These are phyloP conservation scores for Coemansia sp. DNA, from an alignment of 192 early-diverging fungal species.

Conservation along the genomic window DNA sequence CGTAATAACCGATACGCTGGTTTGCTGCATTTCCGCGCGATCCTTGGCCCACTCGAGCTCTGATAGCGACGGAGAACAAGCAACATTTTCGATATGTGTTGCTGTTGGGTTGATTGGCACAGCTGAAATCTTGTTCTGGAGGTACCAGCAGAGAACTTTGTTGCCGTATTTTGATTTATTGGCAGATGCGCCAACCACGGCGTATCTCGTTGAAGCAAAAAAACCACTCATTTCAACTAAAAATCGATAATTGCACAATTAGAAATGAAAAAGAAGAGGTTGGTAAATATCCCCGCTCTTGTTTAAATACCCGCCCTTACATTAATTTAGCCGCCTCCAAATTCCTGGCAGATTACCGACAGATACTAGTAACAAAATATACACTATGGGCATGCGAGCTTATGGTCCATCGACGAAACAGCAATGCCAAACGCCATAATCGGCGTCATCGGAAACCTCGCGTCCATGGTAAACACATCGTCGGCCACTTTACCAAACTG, in stretches of 20 bases:
- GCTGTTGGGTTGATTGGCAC: constrained; percentile 24
- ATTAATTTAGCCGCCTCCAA: too few species aligned
- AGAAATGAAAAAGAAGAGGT: background rate
- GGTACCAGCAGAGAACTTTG: constrained; percentile 78
- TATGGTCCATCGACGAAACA: constrained; percentile 85
- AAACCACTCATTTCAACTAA: constrained; percentile 35
- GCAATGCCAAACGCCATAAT: constrained; percentile 89
- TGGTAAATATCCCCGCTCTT: background rate
- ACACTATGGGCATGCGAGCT: constrained; percentile 81
- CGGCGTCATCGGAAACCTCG: constrained; percentile 85
- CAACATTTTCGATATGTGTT: constrained; percentile 17
- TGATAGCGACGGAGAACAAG: constrained; percentile 17
- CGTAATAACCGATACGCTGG: constrained; percentile 31
- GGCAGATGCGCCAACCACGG: constrained; percentile 76
- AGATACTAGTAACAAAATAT: background rate
- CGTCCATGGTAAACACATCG: constrained; percentile 86
- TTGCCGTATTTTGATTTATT: constrained; percentile 81
- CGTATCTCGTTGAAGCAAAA: constrained; percentile 60
- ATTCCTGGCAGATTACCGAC: too few species aligned
- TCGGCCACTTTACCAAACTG: constrained; percentile 84
- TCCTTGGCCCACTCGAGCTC: constrained; percentile 1
- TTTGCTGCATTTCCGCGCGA: background rate
- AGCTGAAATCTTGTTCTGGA: constrained; percentile 15
- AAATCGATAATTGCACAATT: background rate
- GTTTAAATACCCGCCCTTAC: too few species aligned